Evolutionary conservation across 129 eudicot species (phyloP), one percentile per base, ranked within the genome.

Genomic region (Arctium lappa): DNA sequence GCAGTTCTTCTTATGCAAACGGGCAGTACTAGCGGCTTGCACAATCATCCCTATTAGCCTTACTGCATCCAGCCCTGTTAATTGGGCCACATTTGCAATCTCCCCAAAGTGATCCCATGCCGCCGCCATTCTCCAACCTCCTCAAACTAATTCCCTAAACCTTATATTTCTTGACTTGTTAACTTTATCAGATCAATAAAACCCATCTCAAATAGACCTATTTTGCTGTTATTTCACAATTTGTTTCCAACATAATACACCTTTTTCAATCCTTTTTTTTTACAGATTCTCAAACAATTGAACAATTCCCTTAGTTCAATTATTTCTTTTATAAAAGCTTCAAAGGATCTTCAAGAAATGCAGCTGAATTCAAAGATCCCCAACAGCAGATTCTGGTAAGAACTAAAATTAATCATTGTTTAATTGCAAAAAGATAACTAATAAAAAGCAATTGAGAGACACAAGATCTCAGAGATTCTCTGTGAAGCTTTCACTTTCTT

Each of bases 1-100:
- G 93, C 99, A 95, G 74, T 93, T 95, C 72, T 91, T 90, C 87
- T 91, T 91, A 88, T 95, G 99, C 94, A 95, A 88, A 6, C 99
- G 92, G 36, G 99, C 99, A 3, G 98, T 93, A 68, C 71, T 88
- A 2, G 99, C 97, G 7, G 99, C 97, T 74, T 86, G 82, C 32
- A 93, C 99, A 77, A 95, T 95, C 97, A 95, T 48, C 68, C 95
- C 95, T 32, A 95, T 93, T 13, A 95, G 85, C 40, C 50, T 85
- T 22, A 91, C 97, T 1, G 98, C 99, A 84, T 93, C 97, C 4
- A 91, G 56, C 16, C 99, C 99, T 0, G 92, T 77, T 9, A 95
- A 80, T 83, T 95, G 99, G 27, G 91, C 99, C 29, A 91, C 87
- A 85, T 90, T 93, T 40, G 98, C 98, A 29, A 93, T 74, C 3